Percentiles rank a stretch among this genome's conserved stretches.
These are phyloP conservation scores for Fusarium incarnatum DNA, from an alignment of 2,329 filamentous ascomycete species.

Conservation along the genomic window DNA sequence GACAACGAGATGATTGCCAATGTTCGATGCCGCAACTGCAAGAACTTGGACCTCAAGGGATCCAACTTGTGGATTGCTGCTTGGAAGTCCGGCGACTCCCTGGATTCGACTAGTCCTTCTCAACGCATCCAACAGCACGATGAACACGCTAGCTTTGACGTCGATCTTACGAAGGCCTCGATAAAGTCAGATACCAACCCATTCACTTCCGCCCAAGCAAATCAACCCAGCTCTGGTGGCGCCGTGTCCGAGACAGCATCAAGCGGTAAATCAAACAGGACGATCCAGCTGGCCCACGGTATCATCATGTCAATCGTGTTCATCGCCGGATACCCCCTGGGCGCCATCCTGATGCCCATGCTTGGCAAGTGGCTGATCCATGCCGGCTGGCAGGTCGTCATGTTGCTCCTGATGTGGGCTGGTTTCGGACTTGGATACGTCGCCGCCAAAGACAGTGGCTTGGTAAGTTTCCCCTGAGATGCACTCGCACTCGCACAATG, in stretches of 20 bases:
- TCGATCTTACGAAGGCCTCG: constrained; percentile 62
- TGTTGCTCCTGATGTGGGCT: constrained; percentile 68
- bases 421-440: constrained; percentile 69
- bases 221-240: constrained; percentile 11
- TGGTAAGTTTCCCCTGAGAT: constrained; percentile 54
- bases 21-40: constrained; percentile 65
- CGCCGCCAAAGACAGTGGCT: constrained; percentile 54
- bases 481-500: constrained; percentile 5
- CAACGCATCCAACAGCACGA: constrained; percentile 61
- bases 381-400: constrained; percentile 64
- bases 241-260: constrained; percentile 23
- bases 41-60: constrained; percentile 58
- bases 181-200: constrained; percentile 64
- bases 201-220: constrained; percentile 52
- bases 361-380: constrained; percentile 69
- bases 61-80: constrained; percentile 64
- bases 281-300: constrained; percentile 62
- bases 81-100: constrained; percentile 60
- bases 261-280: constrained; percentile 35
- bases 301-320: constrained; percentile 72
- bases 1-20: constrained; percentile 69
- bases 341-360: constrained; percentile 70
- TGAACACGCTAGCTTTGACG: constrained; percentile 54
- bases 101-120: constrained; percentile 57
- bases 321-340: constrained; percentile 69